These are phyloP conservation scores for Beta macrorhiza DNA, from an alignment of 179 eudicot genomes.

Conservation along the genomic window DNA sequence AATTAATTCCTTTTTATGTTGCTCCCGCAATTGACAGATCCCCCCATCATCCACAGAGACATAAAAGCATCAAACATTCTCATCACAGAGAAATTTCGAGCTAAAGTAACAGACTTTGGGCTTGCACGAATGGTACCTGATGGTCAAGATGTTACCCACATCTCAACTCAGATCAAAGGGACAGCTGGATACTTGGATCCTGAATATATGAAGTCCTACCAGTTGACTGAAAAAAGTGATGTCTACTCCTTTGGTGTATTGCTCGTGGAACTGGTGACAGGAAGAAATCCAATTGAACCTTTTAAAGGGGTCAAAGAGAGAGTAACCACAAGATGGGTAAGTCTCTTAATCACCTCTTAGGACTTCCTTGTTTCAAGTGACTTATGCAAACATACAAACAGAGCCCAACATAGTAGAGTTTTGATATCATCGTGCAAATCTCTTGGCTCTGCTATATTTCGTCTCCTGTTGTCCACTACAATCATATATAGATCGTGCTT, in stretches of 20 bases:
- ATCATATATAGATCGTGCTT: neutral
- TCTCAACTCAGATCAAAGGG: constrained; percentile 77
- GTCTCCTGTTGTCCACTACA: neutral
- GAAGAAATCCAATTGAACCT: constrained; percentile 62
- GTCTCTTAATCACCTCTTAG: constrained; percentile 21
- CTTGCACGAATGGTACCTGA: constrained; percentile 60
- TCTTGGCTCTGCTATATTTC: neutral
- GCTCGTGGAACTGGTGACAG: constrained; percentile 69
- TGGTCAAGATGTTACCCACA: constrained; percentile 57
- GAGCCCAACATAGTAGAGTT: neutral
- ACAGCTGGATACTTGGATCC: constrained; percentile 86
- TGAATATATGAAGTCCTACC: constrained; percentile 66
- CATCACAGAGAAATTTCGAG: constrained; percentile 67
- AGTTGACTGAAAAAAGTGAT: constrained; percentile 80
- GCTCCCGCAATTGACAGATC: constrained; percentile 47
- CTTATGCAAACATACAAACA: neutral
- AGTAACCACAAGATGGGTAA: constrained; percentile 63
- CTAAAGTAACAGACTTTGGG: constrained; percentile 87
- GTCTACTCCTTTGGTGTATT: constrained; percentile 79
- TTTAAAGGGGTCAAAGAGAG: constrained; percentile 44
- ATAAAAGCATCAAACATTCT: constrained; percentile 77
- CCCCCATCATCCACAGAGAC: constrained; percentile 84
- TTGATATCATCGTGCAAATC: neutral
- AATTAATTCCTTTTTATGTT: constrained; percentile 11
- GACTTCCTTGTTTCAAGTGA: neutral